These are phyloP conservation scores for Anthostomella pinea DNA, from an alignment of 2,329 filamentous ascomycete species.

Conservation along the genomic window DNA sequence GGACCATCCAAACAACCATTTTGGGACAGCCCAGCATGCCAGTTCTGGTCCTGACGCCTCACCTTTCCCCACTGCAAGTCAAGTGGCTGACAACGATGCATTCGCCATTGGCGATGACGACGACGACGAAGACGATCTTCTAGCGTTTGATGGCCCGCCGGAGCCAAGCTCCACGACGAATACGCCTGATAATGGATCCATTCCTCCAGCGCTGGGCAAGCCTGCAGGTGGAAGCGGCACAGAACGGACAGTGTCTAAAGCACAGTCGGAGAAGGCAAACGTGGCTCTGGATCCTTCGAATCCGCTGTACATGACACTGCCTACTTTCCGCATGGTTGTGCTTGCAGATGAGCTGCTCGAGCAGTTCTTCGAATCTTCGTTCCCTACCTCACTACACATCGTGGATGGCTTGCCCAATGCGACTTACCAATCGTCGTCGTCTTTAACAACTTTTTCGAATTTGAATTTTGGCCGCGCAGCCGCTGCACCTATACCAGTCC, in stretches of 20 bases:
- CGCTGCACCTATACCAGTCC: slow-evolving; percentile 37
- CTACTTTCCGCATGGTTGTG: slow-evolving; percentile 98
- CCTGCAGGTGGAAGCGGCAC: slow-evolving; percentile 21
- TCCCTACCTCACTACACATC: slow-evolving; percentile 88
- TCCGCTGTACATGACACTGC: slow-evolving; percentile 90
- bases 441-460: slow-evolving; percentile 80
- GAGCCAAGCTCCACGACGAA: slow-evolving; percentile 42
- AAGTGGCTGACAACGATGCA: slow-evolving; percentile 42
- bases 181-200: slow-evolving; percentile 39
- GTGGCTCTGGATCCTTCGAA: slow-evolving; percentile 88
- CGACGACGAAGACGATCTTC: slow-evolving; percentile 51
- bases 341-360: slow-evolving; percentile 93
- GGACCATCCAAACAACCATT: slow-evolving; percentile 67
- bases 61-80: slow-evolving; percentile 15
- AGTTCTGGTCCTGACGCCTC: slow-evolving; percentile 30
- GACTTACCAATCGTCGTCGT: slow-evolving; percentile 53
- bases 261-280: slow-evolving; percentile 76
- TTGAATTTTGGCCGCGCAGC: slow-evolving; percentile 54
- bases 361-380: slow-evolving; percentile 95
- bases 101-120: slow-evolving; percentile 71
- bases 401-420: slow-evolving; percentile 56
- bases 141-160: slow-evolving; percentile 54
- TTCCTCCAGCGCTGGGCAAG: slow-evolving; percentile 28
- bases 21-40: slow-evolving; percentile 26
- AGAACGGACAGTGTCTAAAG: slow-evolving; percentile 52